Conservation (phyloP, 1,284 basidiomycete species). For the Moesziomyces antarcticus region DNA sequence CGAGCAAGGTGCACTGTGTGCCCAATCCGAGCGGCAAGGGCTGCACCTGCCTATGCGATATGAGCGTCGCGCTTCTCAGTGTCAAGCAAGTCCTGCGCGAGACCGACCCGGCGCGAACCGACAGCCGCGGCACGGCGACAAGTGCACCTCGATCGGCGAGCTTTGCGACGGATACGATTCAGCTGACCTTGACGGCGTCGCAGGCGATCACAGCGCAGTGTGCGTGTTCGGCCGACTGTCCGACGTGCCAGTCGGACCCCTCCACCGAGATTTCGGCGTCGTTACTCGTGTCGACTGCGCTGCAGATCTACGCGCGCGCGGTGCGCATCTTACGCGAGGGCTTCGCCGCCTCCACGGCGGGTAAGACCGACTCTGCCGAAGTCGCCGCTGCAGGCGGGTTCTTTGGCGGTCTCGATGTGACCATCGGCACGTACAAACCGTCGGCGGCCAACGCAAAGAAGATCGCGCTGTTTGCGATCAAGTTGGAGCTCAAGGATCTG, state of each 20-base stretch:
- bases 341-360: constrained; percentile 27
- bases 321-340: constrained; percentile 61
- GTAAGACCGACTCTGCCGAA: background rate
- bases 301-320: constrained; percentile 66
- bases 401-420: constrained; percentile 54
- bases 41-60: constrained; percentile 65
- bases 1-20: constrained; percentile 64
- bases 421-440: constrained; percentile 62
- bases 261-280: constrained; percentile 55
- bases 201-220: constrained; percentile 64
- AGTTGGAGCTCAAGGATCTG: constrained; percentile 63
- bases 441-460: constrained; percentile 54
- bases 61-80: constrained; percentile 58
- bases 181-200: constrained; percentile 62
- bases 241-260: constrained; percentile 62
- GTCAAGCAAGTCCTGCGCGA: constrained; percentile 52
- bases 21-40: constrained; percentile 64
- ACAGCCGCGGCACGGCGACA: background rate
- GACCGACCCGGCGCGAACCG: constrained; percentile 25
- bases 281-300: constrained; percentile 61
- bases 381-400: constrained; percentile 6
- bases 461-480: constrained; percentile 66
- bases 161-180: constrained; percentile 45
- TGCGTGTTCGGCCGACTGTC: constrained; percentile 63
- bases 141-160: background rate